Evolutionary conservation across 768 basidiomycete genomes (phyloP).

Genomic region (Boletus sensibilis): DNA sequence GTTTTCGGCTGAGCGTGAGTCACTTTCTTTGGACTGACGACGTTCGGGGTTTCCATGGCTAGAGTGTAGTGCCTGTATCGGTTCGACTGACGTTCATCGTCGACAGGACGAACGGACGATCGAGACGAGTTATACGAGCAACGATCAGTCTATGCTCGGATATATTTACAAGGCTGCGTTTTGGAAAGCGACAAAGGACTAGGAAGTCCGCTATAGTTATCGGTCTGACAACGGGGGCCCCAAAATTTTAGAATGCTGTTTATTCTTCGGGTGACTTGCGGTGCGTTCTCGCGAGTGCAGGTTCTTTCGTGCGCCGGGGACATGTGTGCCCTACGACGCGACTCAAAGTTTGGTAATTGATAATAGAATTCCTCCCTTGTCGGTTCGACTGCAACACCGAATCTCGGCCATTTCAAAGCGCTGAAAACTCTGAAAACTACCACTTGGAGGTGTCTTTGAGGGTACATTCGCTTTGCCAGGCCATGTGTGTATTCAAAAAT

Average conservation of each 20-base stretch:
- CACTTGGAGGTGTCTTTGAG: background rate
- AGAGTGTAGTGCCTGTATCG: background rate
- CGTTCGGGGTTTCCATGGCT: background rate
- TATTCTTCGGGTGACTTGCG: background rate
- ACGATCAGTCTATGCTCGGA: constrained; percentile 74
- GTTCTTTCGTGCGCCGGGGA: background rate
- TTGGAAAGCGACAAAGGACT: constrained; percentile 67
- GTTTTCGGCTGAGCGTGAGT: constrained; percentile 79
- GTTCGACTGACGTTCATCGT: background rate
- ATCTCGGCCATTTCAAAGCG: too few relatives aligned
- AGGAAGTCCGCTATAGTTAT: background rate
- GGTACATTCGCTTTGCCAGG: background rate
- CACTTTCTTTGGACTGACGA: background rate
- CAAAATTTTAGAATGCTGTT: background rate
- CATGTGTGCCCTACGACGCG: background rate
- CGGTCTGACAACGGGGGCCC: too few relatives aligned
- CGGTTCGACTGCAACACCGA: background rate
- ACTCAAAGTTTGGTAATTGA: background rate
- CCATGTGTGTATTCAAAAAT: background rate
- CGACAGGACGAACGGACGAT: constrained; percentile 85
- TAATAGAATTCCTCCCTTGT: background rate
- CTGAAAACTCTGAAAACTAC: background rate
- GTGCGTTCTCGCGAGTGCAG: background rate
- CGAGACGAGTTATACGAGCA: constrained; percentile 84
- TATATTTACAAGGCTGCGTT: constrained; percentile 85